phyloP scores from a whole-genome alignment of 805 yeast genomes.

The Brettanomyces anomalus region DNA sequence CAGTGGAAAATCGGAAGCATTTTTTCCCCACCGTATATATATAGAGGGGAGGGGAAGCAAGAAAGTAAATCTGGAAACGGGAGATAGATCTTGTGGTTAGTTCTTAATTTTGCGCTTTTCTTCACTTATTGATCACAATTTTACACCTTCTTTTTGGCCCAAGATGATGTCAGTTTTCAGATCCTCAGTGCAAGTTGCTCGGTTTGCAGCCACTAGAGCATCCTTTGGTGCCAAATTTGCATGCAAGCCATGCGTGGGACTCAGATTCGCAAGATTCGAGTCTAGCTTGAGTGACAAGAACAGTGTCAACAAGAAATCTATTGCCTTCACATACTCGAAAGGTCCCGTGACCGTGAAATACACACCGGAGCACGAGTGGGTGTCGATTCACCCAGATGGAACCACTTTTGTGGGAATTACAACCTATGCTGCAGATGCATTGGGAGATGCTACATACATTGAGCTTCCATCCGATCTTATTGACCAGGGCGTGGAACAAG shows the following conservation, averaged over 20 bases:
- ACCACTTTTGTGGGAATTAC: constrained; percentile 86
- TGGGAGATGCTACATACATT: constrained; percentile 93
- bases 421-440: constrained; percentile 88
- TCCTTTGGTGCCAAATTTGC: neutral
- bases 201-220: neutral
- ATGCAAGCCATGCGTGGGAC: neutral
- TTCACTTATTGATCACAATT: too few relatives aligned
- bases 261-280: constrained; percentile 9
- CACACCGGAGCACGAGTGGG: constrained; percentile 93
- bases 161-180: constrained; percentile 1
- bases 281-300: constrained; percentile 13
- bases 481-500: constrained; percentile 38
- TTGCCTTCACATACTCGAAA: constrained; percentile 23
- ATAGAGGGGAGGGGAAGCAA: too few relatives aligned
- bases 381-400: constrained; percentile 77
- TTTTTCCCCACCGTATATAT: too few relatives aligned
- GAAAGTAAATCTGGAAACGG: too few relatives aligned
- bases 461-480: constrained; percentile 59
- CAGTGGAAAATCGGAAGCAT: too few relatives aligned
- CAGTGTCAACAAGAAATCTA: constrained; percentile 23
- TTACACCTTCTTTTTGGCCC: too few relatives aligned
- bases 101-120: too few relatives aligned
- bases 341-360: constrained; percentile 49
- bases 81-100: too few relatives aligned
- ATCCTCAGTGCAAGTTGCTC: neutral